These are phyloP conservation scores for Corymbia calophylla DNA, from an alignment of 441 rosid genomes.

Conservation along the genomic window DNA sequence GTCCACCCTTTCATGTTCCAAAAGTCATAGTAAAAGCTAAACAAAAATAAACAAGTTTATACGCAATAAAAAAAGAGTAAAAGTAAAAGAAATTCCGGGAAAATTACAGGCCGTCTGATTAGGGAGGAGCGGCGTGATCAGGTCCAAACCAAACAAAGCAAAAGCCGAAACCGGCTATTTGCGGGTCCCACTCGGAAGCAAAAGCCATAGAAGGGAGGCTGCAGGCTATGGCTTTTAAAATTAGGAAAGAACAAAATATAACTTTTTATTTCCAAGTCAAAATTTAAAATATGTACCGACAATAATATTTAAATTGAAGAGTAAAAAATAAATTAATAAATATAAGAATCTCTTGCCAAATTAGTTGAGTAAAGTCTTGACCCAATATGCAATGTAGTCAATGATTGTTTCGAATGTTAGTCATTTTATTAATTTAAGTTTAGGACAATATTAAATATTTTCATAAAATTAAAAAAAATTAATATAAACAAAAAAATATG, in stretches of 20 bases:
- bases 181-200: background rate
- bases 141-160: background rate
- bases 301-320: background rate
- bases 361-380: background rate
- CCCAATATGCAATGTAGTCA: accelerated
- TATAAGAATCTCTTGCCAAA: background rate
- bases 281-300: background rate
- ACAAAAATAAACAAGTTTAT: background rate
- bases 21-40: background rate
- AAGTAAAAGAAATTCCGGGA: background rate
- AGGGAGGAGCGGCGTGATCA: background rate
- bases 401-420: no score
- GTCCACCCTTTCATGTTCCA: background rate
- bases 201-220: background rate
- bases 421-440: no score
- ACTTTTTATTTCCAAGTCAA: background rate
- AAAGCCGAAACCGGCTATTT: background rate
- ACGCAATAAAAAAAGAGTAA: background rate
- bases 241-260: background rate
- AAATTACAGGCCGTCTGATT: background rate
- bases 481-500: no score
- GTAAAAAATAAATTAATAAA: background rate
- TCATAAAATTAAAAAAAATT: no score
- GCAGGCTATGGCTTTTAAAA: background rate
- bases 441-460: no score